Base-by-base conservation (phyloP, 2,329 filamentous ascomycete genomes). In the Metarhizium album region DNA sequence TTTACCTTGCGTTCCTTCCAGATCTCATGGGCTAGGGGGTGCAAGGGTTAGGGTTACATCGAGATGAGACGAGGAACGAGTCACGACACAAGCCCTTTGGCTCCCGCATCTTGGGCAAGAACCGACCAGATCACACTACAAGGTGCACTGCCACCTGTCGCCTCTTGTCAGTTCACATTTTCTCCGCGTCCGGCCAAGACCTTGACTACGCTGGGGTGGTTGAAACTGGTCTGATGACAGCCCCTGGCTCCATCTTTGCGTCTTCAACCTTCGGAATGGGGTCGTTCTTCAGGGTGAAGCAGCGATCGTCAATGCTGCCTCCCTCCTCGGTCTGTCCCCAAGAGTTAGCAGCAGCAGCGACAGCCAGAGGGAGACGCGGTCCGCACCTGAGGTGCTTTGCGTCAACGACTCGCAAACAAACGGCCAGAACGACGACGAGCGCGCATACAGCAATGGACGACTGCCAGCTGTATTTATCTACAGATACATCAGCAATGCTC, bases 391-490 rank as follows among this genome's bases (percentile, higher is more conserved):
- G 56, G 52, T 67, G 71, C 49, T 62, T 65, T 3, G 72, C 63
- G 59, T 75, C 72, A 22, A 74, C 63, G 47, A 66, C 70, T 18
- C 71, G 69, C 33, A 75, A 55, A 8, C 63, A 48, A 35, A 70
- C 69, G 0, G 70, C 70, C 67, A 75, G 72, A 16, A 64, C 55
- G n/a, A 72, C 67, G 3, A 74, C 72, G 1, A 75, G 58, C 1
- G 72, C 57, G 61, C 70, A 68, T 2, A 75, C 58, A 1, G 68
- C 72, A 46, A 72, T 61, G 1, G 70, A 67, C 16, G 70, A 70
- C 57, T 75, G 72, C 73, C 73, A 76, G 8, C 71, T 73, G 47
- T 73, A 72, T 48, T 66, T 65, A 51, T 72, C 67, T 70, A 22
- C 13, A 33, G 6, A 3, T 14, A 23, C 14, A 20, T 54, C 14